A percentile compares a stretch with the other conserved stretches of the same genome.
These are phyloP conservation scores for Aspergillus pseudoglaucus DNA, from an alignment of 2,329 filamentous ascomycete species.

Conservation along the genomic window DNA sequence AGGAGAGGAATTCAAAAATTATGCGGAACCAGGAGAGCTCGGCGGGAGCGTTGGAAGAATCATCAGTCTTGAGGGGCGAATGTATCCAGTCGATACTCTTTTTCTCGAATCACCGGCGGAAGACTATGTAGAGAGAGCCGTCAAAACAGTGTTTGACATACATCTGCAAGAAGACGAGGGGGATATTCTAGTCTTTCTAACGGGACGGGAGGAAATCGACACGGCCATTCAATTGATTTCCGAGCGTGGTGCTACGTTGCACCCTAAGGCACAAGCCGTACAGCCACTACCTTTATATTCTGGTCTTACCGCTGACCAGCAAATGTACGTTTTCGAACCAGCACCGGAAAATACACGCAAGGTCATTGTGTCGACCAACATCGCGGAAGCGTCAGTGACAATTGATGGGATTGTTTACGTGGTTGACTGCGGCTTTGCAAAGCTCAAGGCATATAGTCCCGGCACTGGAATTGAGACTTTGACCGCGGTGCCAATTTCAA, in stretches of 20 bases:
- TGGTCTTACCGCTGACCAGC: slow-evolving; percentile 80
- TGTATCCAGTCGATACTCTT: slow-evolving; percentile 80
- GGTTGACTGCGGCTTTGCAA: slow-evolving; percentile 84
- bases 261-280: slow-evolving; percentile 53
- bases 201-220: slow-evolving; percentile 90
- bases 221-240: slow-evolving; percentile 69
- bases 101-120: slow-evolving; percentile 73
- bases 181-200: slow-evolving; percentile 86
- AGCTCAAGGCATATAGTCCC: slow-evolving; percentile 79
- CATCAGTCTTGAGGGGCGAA: slow-evolving; percentile 78
- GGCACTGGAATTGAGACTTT: slow-evolving; percentile 80
- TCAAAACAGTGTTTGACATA: slow-evolving; percentile 81
- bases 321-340: slow-evolving; percentile 90
- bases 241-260: slow-evolving; percentile 61
- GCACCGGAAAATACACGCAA: slow-evolving; percentile 77
- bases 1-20: slow-evolving; percentile 35
- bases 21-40: slow-evolving; percentile 26
- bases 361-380: slow-evolving; percentile 89
- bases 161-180: slow-evolving; percentile 73
- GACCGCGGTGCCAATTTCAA: slow-evolving; percentile 73
- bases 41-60: slow-evolving; percentile 54
- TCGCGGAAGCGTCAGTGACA: slow-evolving; percentile 91
- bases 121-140: slow-evolving; percentile 76
- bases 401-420: slow-evolving; percentile 90
- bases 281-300: slow-evolving; percentile 78